Base-by-base conservation (phyloP, 202 grass and related monocot genomes). In the Bolboschoenoplectus hybrid region DNA sequence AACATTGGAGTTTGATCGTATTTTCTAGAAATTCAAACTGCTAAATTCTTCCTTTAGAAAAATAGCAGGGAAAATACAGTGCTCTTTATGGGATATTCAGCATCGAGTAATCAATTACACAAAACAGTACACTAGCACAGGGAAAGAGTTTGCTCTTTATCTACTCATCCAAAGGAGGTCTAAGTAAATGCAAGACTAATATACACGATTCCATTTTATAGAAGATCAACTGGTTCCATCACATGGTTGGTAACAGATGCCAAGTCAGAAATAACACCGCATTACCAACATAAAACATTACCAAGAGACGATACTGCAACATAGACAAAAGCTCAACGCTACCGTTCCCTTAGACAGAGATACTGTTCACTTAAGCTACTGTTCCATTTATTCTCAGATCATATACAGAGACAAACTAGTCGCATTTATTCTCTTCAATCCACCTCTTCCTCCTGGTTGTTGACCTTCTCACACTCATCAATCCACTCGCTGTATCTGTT, bases 381-480 rank as follows among this genome's bases (percentile, higher is more conserved):
- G 62, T 34, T 64, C 32, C 26, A 4, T 10, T 64, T 64, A 34
- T 64, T 64, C 62, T 64, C 62, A 11, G 62, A 64, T 64, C 14
- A 36, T 9, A 40, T 39, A 36, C 64, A 67, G 39, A 40, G 10
- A 36, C 7, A 67, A 11, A 13, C 1, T 14, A 40, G 65, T 40
- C 38, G 8, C 35, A 14, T 17, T 68, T 36, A 26, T 17, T 39
- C 57, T 61, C 0, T 61, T 68, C 38, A 68, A 32, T 80, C 53
- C 4, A n/a, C 75, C 16, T 80, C 91, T 14, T 89, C 93, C 85
- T 90, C 89, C 2, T 86, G 87, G 68, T 77, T 95, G 74, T 95
- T 95, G 74, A 95, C 93, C 26, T 87, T 91, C 77, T 95, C 93
- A 16, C 91, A 95, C 53, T 95, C 93, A 13, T 95, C 93, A 5